Base-by-base conservation (phyloP, 73 alveolate species). In the Symbiodinium pilosum region DNA sequence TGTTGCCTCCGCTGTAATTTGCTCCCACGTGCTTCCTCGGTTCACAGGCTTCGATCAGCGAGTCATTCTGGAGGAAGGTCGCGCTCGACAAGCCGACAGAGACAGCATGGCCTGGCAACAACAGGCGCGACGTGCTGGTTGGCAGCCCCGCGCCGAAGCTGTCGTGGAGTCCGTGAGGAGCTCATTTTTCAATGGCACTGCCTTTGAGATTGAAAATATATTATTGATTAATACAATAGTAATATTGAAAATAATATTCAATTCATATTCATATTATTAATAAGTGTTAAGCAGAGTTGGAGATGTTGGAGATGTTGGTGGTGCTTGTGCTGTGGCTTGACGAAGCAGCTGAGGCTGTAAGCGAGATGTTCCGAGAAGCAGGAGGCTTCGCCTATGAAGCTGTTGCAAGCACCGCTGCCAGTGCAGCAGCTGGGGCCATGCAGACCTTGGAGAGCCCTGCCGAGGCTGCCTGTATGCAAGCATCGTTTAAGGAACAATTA, bases 111-210 rank as follows among this genome's bases (percentile, higher is more conserved):
- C 71, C 14, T 88, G 95, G 95, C 95, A 88, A 75, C 95, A 64
- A 64, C 24, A 26, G 34, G 95, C 95, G 2, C 95, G 95, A 32
- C 95, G 95, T 2, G 95, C 95, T 24, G 95, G 95, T 5, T 88
- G 95, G 95, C 95, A 88, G 73, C 95, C 95, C 1, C 59, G 95
- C 39, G 95, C 95, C 8, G 95, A 88, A 64, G 95, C 95, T 30
- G 95, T 83, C 43, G 95, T 88, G 28, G 95, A 88, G 26, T 56
- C 71, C 39, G 95, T 43, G 71, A 14, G 8, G 95, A 34, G 51
- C 95, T 64, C 34, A 88, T 85, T n/a, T n/a, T n/a, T n/a, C n/a
- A n/a, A n/a, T n/a, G n/a, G n/a, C n/a, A n/a, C n/a, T n/a, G n/a
- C n/a, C n/a, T n/a, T n/a, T n/a, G n/a, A n/a, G n/a, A n/a, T n/a